Percentiles rank a stretch among this genome's conserved stretches.
Evolutionary conservation across 495 filamentous ascomycete genomes (phyloP).

Genomic region (Tuber umbilicatum): DNA sequence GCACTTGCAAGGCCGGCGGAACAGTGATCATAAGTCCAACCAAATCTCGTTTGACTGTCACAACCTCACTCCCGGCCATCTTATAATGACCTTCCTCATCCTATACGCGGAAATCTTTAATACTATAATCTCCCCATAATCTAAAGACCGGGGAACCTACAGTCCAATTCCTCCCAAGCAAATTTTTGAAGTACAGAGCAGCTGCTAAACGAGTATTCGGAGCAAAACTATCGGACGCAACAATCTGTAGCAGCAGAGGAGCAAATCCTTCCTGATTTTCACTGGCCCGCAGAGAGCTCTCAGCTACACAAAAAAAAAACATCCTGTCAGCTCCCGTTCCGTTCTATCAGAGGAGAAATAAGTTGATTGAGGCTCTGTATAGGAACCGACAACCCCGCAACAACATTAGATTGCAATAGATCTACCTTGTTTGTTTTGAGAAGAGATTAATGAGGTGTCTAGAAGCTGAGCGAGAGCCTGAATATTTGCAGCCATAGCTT

Average conservation of each 20-base stretch:
- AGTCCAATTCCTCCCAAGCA: slow-evolving; percentile 83
- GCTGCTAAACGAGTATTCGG: slow-evolving; percentile 77
- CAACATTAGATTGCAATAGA: slow-evolving; percentile 10
- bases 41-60: slow-evolving; percentile 83
- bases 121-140: slow-evolving; percentile 18
- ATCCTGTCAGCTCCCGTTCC: slow-evolving; percentile 16
- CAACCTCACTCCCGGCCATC: slow-evolving; percentile 69
- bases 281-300: slow-evolving; percentile 64
- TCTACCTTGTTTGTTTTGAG: slow-evolving; percentile 80
- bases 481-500: slow-evolving; percentile 68
- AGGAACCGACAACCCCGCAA: slow-evolving; percentile 23
- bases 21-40: slow-evolving; percentile 94
- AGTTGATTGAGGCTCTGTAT: slow-evolving; percentile 12
- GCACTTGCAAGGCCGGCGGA: slow-evolving; percentile 76
- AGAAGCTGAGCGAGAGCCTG: slow-evolving; percentile 69
- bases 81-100: slow-evolving; percentile 91
- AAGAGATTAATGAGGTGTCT: slow-evolving; percentile 76
- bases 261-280: slow-evolving; percentile 79
- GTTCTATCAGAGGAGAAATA: neutral
- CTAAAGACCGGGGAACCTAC: slow-evolving; percentile 44
- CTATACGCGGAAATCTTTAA: slow-evolving; percentile 40
- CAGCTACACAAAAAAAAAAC: slow-evolving; percentile 55
- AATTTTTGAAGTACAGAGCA: slow-evolving; percentile 96
- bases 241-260: slow-evolving; percentile 78
- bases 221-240: slow-evolving; percentile 62